Conservation (phyloP, 2,329 filamentous ascomycete genomes). For the Aspergillus neotritici region DNA sequence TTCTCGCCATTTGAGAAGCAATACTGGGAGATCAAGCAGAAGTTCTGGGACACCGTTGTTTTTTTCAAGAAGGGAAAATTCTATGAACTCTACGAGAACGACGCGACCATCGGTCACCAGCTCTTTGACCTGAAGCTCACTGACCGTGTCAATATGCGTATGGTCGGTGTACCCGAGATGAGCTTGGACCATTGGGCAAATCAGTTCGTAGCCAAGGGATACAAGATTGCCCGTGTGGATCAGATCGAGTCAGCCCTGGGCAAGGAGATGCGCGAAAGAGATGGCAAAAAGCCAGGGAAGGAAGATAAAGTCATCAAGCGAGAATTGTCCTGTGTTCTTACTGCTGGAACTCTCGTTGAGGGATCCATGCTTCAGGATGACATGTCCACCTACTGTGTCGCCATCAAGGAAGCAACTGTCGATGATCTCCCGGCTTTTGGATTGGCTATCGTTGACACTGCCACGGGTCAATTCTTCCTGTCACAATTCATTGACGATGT, state of each 20-base stretch:
- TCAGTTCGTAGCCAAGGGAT: constrained; percentile 96
- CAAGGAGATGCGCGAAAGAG: constrained; percentile 98
- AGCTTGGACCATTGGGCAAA: constrained; percentile 97
- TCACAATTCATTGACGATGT: constrained; percentile 86
- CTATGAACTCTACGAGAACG: constrained; percentile 96
- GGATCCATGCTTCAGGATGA: constrained; percentile 96
- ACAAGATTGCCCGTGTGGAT: constrained; percentile 93
- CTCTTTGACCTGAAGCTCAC: constrained; percentile 97
- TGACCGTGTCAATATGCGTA: constrained; percentile 97
- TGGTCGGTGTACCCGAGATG: constrained; percentile 96
- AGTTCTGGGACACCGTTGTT: constrained; percentile 93
- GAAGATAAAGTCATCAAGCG: constrained; percentile 89
- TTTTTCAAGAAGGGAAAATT: constrained; percentile 99
- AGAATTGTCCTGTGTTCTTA: constrained; percentile 85
- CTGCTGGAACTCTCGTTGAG: constrained; percentile 87
- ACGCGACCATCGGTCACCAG: constrained; percentile 93
- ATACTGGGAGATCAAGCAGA: constrained; percentile 99
- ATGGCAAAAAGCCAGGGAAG: constrained; percentile 52
- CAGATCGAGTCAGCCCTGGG: constrained; percentile 93
- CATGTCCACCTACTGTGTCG: constrained; percentile 92
- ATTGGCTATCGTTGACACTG: constrained; percentile 88
- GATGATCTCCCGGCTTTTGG: constrained; percentile 78
- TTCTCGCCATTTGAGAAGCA: constrained; percentile 97
- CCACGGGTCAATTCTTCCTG: constrained; percentile 91
- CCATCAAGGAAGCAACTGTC: constrained; percentile 74